Evolutionary conservation across 2,329 filamentous ascomycete species (phyloP).

Genomic region (Stachybotrys echinatus): DNA sequence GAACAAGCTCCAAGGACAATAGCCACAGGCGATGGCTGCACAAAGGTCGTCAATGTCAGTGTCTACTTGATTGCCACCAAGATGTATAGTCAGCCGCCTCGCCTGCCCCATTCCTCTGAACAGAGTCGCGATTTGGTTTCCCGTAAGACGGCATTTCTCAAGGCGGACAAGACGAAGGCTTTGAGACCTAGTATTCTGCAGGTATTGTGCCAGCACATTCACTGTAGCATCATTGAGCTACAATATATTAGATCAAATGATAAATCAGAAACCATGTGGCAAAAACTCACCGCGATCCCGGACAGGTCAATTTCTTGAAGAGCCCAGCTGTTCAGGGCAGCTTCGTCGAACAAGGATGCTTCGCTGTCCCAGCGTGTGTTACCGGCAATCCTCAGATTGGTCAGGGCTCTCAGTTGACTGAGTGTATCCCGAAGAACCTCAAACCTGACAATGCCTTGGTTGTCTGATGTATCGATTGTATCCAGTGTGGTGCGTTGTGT

Average conservation of each 20-base stretch:
- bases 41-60: slow-evolving; percentile 45
- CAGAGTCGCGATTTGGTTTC: slow-evolving; percentile 42
- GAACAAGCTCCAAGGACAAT: slow-evolving; percentile 44
- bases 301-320: slow-evolving; percentile 51
- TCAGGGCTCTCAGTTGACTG: slow-evolving; percentile 36
- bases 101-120: slow-evolving; percentile 45
- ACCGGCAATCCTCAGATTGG: slow-evolving; percentile 44
- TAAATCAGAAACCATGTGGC: background rate
- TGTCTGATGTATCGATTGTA: slow-evolving; percentile 46
- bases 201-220: slow-evolving; percentile 38
- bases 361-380: slow-evolving; percentile 41
- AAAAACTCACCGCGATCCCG: slow-evolving; percentile 40
- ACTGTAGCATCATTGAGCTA: slow-evolving; percentile 47
- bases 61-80: slow-evolving; percentile 50
- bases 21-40: slow-evolving; percentile 38
- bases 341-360: slow-evolving; percentile 40
- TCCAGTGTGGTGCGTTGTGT: slow-evolving; percentile 40
- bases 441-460: slow-evolving; percentile 45
- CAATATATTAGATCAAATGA: slow-evolving; percentile 6
- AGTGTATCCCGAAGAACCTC: slow-evolving; percentile 39
- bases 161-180: slow-evolving; percentile 39
- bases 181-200: slow-evolving; percentile 33
- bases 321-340: slow-evolving; percentile 35
- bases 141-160: slow-evolving; percentile 47
- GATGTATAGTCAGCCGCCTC: slow-evolving; percentile 40